Base-by-base conservation (phyloP, 495 filamentous ascomycete genomes). In the Xylaria telfairii region DNA sequence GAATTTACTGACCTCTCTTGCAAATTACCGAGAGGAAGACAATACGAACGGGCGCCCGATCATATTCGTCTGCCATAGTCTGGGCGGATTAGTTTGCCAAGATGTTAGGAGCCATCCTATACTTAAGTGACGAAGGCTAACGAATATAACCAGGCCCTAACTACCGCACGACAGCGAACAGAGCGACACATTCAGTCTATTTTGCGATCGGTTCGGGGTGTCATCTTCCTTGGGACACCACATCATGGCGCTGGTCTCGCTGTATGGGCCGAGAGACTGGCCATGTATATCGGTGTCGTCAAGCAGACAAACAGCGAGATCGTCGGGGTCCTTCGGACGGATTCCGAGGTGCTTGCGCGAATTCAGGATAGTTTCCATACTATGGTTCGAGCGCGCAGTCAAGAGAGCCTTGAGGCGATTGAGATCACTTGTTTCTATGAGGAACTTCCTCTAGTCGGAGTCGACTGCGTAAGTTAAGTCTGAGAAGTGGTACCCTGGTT, bases 201-300 rank as follows among this genome's bases (percentile, higher is more conserved):
- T 9, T 73, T 80, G 39, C 46, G 71, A 13, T 77, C 17, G 17
- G 80, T 79, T n/a, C 68, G 71, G 12, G 81, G 77, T 9, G 77
- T 86, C 42, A 66, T 76, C 9, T 86, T 85, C 67, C 74, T 85
- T 8, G 80, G 82, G 2, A 83, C 82, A 32, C 83, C 83, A 6
- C 83, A 86, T 67, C 69, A 61, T 32, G 81, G 81, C 1, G 13
- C 78, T 42, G 73, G 71, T 28, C 74, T 83, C n/a, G 83, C 79
- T n/a, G 12, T 65, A 24, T 84, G 77, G 77, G 79, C 71, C 39
- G 49, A 67, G 62, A 21, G 13, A 30, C 59, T 75, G 2, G 56
- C 71, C 4, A 67, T 57, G 19, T 68, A 30, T 19, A 51, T 80
- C 32, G 69, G 72, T 0, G 2, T 77, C 10, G 21, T 76, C 13